Evolutionary conservation across 1,284 basidiomycete species (phyloP), one percentile per base, ranked within the genome.

Genomic region (Trametes sp.): DNA sequence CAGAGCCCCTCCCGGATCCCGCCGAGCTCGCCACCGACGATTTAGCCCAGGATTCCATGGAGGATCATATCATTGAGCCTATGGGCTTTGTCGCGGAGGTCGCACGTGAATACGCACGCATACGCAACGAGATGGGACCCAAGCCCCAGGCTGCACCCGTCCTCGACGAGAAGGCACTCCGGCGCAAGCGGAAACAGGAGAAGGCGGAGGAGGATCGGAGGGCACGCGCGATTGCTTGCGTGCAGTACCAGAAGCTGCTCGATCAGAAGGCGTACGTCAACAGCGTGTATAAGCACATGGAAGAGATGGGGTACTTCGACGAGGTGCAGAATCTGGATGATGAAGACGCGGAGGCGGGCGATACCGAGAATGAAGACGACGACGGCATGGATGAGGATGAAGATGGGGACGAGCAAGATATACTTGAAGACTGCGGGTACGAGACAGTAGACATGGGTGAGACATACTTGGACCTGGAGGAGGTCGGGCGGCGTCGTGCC

Each of bases 31-130:
- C 38, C 52, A 9, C 11, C 23, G 36, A 23, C 52, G 38, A 44
- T 3, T 23, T 19, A 2, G n/a, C n/a, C 19, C 38, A 38, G 19
- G n/a, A n/a, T n/a, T 1, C 26, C 2, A 10, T 51, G 5, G 56
- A 57, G 5, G 48, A 42, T 3, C 56, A 57, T 4, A 51, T 50
- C 19, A 21, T 42, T 28, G 36, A 57, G 21, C 56, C 55, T 14
- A 8, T 49, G 26, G 55, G 55, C 2, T 2, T 48, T 16, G 55
- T 57, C 1, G 45, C 7, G 21, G 55, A 57, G 16, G 23, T 57
- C n/a, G 55, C 55, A 1, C 55, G 33, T 24, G 55, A 57, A n/a
- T 57, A 57, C 48, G n/a, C 29, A 6, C 56, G 56, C 9, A 2
- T 57, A 1, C 56, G 36, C 6, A 23, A 21, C 26, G 56, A 57